These are phyloP conservation scores for Solanum virginianum DNA, from an alignment of 257 asterid species.

Conservation along the genomic window DNA sequence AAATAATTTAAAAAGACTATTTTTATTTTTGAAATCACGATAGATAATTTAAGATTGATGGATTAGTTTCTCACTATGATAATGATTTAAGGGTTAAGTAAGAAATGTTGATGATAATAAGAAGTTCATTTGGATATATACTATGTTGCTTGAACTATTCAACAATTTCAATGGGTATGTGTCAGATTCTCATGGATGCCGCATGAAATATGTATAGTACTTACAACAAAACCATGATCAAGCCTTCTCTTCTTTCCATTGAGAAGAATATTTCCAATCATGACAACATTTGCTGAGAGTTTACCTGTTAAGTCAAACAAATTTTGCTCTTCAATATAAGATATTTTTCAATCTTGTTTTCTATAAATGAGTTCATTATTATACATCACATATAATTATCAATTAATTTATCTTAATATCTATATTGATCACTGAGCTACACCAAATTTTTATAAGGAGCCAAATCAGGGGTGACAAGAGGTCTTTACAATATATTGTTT, in stretches of 20 bases:
- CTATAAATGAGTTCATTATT: background rate
- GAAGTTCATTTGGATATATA: background rate
- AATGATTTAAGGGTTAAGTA: background rate
- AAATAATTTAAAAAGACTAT: background rate
- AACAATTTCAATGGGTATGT: no score
- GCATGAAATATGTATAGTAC: background rate
- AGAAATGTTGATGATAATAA: background rate
- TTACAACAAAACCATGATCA: constrained; percentile 43
- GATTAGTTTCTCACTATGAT: no score
- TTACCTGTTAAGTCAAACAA: constrained; percentile 43
- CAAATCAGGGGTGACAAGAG: background rate
- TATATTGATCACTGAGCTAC: background rate
- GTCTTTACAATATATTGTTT: no score
- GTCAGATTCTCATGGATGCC: no score
- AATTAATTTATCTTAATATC: background rate
- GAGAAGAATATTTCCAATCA: constrained; percentile 49
- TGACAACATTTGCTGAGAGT: constrained; percentile 47
- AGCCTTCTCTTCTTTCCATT: constrained; percentile 53
- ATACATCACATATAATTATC: background rate
- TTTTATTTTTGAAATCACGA: background rate
- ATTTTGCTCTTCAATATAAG: background rate
- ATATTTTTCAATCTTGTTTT: background rate
- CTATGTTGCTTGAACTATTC: no score
- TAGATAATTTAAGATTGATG: background rate
- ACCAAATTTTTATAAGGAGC: background rate